These are phyloP conservation scores for Pestalotiopsis fici DNA, from an alignment of 2,329 filamentous ascomycete species.

Conservation along the genomic window DNA sequence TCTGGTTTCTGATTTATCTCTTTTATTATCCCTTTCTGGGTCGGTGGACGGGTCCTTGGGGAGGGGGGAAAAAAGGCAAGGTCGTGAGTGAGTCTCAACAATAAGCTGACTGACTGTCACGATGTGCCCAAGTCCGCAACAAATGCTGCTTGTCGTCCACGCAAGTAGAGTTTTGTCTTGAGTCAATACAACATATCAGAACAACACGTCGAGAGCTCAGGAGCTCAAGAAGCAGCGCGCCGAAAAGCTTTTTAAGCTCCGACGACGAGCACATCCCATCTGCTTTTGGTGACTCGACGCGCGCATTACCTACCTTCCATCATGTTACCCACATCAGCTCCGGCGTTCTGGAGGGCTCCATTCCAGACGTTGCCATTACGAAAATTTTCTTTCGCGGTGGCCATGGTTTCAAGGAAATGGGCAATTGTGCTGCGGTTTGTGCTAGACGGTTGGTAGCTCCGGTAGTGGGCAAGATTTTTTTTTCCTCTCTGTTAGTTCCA, in stretches of 20 bases:
- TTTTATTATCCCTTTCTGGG: too few relatives aligned
- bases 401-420: neutral
- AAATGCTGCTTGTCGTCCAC: neutral
- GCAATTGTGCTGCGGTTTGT: neutral
- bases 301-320: neutral
- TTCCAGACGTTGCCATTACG: slow-evolving; percentile 1
- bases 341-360: neutral
- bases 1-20: neutral
- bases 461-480: too few relatives aligned
- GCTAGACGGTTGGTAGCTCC: neutral
- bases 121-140: neutral
- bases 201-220: neutral
- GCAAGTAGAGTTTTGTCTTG: neutral
- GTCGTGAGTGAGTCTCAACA: neutral
- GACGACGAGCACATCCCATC: neutral
- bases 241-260: neutral
- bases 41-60: neutral
- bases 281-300: neutral
- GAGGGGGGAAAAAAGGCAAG: neutral
- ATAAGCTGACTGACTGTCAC: neutral
- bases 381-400: slow-evolving; percentile 6
- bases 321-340: neutral
- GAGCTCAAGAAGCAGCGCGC: neutral
- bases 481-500: neutral
- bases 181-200: neutral